Conservation (phyloP, 2,329 filamentous ascomycete genomes). For the Fusarium algeriense region DNA sequence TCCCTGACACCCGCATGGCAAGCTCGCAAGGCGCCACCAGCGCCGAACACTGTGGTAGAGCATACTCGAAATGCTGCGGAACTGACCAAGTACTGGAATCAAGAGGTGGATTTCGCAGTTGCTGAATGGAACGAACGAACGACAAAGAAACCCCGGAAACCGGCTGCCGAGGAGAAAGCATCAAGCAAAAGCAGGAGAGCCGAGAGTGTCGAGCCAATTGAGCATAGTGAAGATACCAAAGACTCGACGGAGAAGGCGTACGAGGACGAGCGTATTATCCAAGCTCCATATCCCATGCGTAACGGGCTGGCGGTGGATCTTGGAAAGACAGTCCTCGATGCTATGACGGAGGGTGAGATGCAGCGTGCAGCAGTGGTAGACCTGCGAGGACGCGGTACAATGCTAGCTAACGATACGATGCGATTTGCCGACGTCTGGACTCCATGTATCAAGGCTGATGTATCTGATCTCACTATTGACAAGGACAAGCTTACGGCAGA, state of each 20-base stretch:
- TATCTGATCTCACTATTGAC: constrained; percentile 29
- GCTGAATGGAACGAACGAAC: constrained; percentile 59
- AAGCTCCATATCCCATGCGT: constrained; percentile 53
- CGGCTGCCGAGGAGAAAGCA: constrained; percentile 39
- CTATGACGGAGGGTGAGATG: constrained; percentile 63
- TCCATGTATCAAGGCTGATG: constrained; percentile 54
- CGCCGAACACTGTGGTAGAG: constrained; percentile 62
- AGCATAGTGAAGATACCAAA: constrained; percentile 14
- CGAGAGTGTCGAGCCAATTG: constrained; percentile 12
- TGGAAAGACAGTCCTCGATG: constrained; percentile 56
- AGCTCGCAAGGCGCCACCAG: constrained; percentile 56
- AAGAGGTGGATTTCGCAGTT: constrained; percentile 55
- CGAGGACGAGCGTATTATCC: constrained; percentile 43
- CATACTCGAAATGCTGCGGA: constrained; percentile 67
- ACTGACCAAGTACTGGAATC: constrained; percentile 65
- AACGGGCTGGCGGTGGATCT: constrained; percentile 59
- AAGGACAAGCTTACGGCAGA: constrained; percentile 17
- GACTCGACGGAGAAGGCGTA: constrained; percentile 11
- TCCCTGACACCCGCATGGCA: constrained; percentile 67
- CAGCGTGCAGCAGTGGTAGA: constrained; percentile 58
- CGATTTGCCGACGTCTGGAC: constrained; percentile 58
- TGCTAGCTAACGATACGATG: constrained; percentile 47
- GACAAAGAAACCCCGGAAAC: constrained; percentile 56
- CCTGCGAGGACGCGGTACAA: constrained; percentile 57
- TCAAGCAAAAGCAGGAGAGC: constrained; percentile 27